These are phyloP conservation scores for Claviceps spartinae DNA, from an alignment of 2,329 filamentous ascomycete species.

Conservation along the genomic window DNA sequence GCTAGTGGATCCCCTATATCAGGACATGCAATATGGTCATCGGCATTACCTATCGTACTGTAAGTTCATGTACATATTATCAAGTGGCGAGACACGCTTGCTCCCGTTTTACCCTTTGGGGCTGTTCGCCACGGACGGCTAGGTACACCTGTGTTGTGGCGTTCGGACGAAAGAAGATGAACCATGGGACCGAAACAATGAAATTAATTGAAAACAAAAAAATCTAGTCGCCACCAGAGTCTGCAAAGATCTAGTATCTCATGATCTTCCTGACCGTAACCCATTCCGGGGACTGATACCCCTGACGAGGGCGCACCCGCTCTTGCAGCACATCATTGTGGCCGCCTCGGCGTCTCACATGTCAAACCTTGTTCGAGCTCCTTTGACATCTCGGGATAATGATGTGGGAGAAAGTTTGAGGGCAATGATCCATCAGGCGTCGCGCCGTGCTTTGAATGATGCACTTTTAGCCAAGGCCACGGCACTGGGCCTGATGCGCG, in stretches of 20 bases:
- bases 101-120: neutral
- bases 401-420: neutral
- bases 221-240: slow-evolving; percentile 32
- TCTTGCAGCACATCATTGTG: slow-evolving; percentile 33
- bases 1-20: slow-evolving; percentile 29
- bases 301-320: slow-evolving; percentile 25
- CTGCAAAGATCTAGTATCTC: slow-evolving; percentile 38
- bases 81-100: neutral
- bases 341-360: slow-evolving; percentile 35
- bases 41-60: slow-evolving; percentile 29
- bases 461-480: slow-evolving; percentile 32
- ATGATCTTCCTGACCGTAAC: slow-evolving; percentile 29
- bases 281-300: slow-evolving; percentile 33
- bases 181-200: neutral
- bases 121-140: neutral
- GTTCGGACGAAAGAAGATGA: neutral
- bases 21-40: slow-evolving; percentile 39
- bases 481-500: slow-evolving; percentile 27
- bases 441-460: slow-evolving; percentile 23
- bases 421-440: slow-evolving; percentile 10
- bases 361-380: slow-evolving; percentile 26
- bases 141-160: slow-evolving; percentile 1
- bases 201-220: neutral
- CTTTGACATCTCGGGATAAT: slow-evolving; percentile 8
- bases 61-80: slow-evolving; percentile 12